Evolutionary conservation across 116 monocot genomes (phyloP).

Genomic region (Cymodocea nodosa): DNA sequence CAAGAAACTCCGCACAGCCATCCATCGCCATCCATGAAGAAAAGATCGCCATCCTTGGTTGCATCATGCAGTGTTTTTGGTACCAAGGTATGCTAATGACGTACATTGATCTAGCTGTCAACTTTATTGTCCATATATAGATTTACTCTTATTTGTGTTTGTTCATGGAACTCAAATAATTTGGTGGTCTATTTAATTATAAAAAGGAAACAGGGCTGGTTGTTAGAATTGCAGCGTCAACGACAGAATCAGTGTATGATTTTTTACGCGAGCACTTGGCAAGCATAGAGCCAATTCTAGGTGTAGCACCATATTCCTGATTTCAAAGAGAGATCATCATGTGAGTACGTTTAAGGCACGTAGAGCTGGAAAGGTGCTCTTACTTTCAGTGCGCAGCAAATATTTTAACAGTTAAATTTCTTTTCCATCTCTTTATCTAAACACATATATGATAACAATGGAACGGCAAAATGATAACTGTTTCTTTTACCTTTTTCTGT

Average conservation of each 20-base stretch:
- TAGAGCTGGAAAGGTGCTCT: too few relatives aligned
- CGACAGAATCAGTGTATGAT: slow-evolving; percentile 58
- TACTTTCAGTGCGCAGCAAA: too few relatives aligned
- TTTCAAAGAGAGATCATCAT: background rate
- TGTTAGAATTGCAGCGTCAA: slow-evolving; percentile 49
- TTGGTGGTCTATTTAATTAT: background rate
- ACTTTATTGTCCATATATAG: background rate
- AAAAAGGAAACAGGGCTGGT: slow-evolving; percentile 54
- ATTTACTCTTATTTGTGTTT: background rate
- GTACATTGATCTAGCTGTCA: too few relatives aligned
- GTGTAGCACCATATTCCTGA: slow-evolving; percentile 46
- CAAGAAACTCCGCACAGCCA: slow-evolving; percentile 7
- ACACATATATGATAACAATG: too few relatives aligned
- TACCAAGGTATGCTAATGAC: slow-evolving; percentile 35
- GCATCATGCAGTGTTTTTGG: slow-evolving; percentile 85
- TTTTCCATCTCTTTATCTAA: too few relatives aligned
- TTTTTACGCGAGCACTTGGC: slow-evolving; percentile 51
- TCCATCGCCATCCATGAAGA: slow-evolving; percentile 10
- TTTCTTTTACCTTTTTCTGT: too few relatives aligned
- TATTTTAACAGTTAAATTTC: too few relatives aligned
- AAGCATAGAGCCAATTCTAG: slow-evolving; percentile 54
- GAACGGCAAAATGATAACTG: too few relatives aligned
- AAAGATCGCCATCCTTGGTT: slow-evolving; percentile 32
- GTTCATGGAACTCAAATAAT: background rate
- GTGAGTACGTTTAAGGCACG: too few relatives aligned